Evolutionary conservation across 805 yeast species (phyloP), one percentile per base, ranked within the genome.

Genomic region (Dipodascopsis tothii): DNA sequence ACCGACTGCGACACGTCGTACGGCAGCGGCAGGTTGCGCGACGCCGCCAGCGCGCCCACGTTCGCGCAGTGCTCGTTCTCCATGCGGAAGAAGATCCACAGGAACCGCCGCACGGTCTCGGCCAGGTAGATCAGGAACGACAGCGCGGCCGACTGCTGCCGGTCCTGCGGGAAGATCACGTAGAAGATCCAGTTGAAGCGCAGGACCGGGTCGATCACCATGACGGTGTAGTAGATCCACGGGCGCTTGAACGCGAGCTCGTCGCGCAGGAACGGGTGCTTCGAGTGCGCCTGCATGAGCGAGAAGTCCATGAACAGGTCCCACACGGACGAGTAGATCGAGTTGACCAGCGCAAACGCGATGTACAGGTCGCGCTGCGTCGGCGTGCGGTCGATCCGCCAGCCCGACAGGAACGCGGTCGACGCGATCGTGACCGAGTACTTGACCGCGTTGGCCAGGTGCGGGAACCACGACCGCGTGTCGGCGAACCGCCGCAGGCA

Each of bases 291-390:
- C 61, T 85, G 95, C 44, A 83, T 70, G 56, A 92, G 67, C 2
- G 96, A 87, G 90, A 95, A 92, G 67, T 92, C 98, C 95, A 92
- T 86, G 34, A 88, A 67, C 4, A 92, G 67, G 64, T 92, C 98
- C 98, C 98, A 92, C 3, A 78, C 51, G 0, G 82, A 63, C 27
- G 88, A 73, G 57, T 74, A 75, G 0, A 80, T 40, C 0, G 96
- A 77, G 61, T 92, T 88, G 33, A 85, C 54, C 0, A 75, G 59
- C 0, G 94, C 96, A 66, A 87, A 74, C 0, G 78, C 62, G 17
- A 90, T 83, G 57, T 87, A 83, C 1, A 75, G 68, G 0, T 76
- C 77, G 44, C 80, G 69, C 7, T 67, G 61, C 0, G 66, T 58
- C 2, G 60, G 55, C 3, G 55, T 35, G n/a, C 61, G 59, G 33